phyloP scores from a whole-genome alignment of 2,329 filamentous ascomycete genomes.

The Trichoderma arundinaceum region DNA sequence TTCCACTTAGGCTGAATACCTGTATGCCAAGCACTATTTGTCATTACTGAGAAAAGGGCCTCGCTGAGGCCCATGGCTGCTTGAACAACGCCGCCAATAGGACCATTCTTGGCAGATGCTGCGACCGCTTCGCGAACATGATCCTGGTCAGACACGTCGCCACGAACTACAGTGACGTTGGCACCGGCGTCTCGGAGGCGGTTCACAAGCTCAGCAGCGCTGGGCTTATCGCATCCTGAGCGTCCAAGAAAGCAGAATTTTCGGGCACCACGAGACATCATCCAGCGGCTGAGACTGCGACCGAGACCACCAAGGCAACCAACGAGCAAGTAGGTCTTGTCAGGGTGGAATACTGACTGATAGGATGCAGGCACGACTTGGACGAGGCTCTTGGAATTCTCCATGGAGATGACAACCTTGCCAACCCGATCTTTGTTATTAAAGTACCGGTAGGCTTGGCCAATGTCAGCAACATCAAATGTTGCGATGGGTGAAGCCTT shows the following conservation, averaged over 20 bases:
- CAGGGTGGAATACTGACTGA: conserved; percentile 31
- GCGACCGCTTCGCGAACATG: conserved; percentile 40
- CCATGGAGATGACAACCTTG: conserved; percentile 45
- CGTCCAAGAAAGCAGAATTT: conserved; percentile 38
- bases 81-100: conserved; percentile 50
- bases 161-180: conserved; percentile 39
- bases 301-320: conserved; percentile 45
- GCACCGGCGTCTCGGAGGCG: conserved; percentile 40
- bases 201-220: conserved; percentile 32
- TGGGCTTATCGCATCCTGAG: conserved; percentile 37
- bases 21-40: conserved; percentile 40
- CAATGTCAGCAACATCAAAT: conserved; percentile 16
- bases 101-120: conserved; percentile 33
- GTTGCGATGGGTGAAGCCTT: conserved; percentile 10
- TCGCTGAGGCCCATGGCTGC: conserved; percentile 49
- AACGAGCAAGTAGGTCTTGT: conserved; percentile 35
- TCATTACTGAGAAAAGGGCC: conserved; percentile 44
- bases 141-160: conserved; percentile 41
- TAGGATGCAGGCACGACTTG: neutral
- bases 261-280: conserved; percentile 41
- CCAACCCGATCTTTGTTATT: conserved; percentile 36
- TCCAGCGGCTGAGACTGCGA: conserved; percentile 40
- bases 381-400: conserved; percentile 27
- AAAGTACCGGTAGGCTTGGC: conserved; percentile 35
- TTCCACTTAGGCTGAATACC: conserved; percentile 41